Conservation (phyloP, 192 early-diverging fungal genomes). For the Coemansia reversa region DNA sequence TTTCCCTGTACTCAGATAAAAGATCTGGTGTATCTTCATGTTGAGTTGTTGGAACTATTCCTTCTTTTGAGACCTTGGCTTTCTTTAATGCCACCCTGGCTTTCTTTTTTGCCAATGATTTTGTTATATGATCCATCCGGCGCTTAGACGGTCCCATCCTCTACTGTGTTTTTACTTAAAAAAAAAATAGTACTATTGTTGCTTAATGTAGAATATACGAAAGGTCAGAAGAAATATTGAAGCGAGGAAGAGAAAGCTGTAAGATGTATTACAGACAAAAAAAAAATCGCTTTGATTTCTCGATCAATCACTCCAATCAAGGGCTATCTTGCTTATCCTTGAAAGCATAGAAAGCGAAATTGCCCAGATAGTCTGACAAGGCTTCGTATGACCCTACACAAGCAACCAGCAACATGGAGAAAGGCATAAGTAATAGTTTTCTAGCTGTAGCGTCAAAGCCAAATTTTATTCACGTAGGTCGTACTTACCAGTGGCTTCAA, state of each 20-base stretch:
- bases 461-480: slow-evolving; percentile 26
- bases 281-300: background rate
- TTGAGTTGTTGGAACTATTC: too few species aligned
- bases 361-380: slow-evolving; percentile 35
- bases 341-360: slow-evolving; percentile 18
- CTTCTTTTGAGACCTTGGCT: too few species aligned
- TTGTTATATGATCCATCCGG: too few species aligned
- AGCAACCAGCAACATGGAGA: background rate
- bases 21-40: too few species aligned
- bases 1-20: too few species aligned
- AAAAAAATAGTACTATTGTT: too few species aligned
- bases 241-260: background rate
- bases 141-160: too few species aligned
- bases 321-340: background rate
- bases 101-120: too few species aligned
- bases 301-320: background rate
- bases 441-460: background rate
- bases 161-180: too few species aligned
- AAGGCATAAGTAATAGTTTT: background rate
- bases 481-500: slow-evolving; percentile 59
- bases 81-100: too few species aligned
- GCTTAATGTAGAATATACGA: background rate
- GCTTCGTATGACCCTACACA: slow-evolving; percentile 26
- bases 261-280: background rate
- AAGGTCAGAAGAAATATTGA: background rate